These are phyloP conservation scores for Phytopythium helicoides DNA, from an alignment of 352 stramenopile genomes.

Conservation along the genomic window DNA sequence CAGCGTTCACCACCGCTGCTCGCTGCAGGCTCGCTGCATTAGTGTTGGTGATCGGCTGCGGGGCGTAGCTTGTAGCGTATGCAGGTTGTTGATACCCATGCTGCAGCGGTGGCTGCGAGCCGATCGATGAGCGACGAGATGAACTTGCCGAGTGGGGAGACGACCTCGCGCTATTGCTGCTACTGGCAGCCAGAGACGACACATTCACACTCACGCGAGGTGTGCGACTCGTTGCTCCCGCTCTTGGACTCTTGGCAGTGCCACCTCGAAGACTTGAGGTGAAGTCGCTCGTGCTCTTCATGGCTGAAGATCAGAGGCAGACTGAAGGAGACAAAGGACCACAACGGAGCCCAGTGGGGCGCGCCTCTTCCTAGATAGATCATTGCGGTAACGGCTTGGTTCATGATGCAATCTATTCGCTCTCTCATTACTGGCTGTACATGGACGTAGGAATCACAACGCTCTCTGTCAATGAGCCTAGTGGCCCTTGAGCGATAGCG, in stretches of 20 bases:
- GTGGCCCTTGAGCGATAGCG: conserved; percentile 81
- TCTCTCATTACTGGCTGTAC: too few species aligned
- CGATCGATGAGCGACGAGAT: conserved; percentile 21
- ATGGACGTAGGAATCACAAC: too few species aligned
- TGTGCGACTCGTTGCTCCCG: conserved; percentile 10
- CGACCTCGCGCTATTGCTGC: conserved; percentile 26
- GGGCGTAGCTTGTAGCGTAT: background rate
- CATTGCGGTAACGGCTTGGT: too few species aligned
- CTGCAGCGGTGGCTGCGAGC: conserved; percentile 24
- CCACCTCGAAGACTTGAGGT: conserved; percentile 22
- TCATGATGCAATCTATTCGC: too few species aligned
- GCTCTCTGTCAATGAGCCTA: background rate
- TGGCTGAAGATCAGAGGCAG: conserved; percentile 1
- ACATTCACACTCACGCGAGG: conserved; percentile 48
- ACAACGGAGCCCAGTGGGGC: too few species aligned
- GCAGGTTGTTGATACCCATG: conserved; percentile 14
- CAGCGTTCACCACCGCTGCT: conserved; percentile 54
- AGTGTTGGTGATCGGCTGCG: background rate
- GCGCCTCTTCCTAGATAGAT: too few species aligned
- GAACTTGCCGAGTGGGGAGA: conserved; percentile 23
- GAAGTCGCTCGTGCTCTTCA: conserved; percentile 37
- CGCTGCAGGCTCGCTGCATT: conserved; percentile 45
- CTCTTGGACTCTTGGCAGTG: conserved; percentile 9
- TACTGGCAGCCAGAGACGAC: conserved; percentile 27
- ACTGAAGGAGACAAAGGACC: too few species aligned